Evolutionary conservation across 1,284 basidiomycete genomes (phyloP), one percentile per base, ranked within the genome.

Genomic region (Malassezia arunalokei): DNA sequence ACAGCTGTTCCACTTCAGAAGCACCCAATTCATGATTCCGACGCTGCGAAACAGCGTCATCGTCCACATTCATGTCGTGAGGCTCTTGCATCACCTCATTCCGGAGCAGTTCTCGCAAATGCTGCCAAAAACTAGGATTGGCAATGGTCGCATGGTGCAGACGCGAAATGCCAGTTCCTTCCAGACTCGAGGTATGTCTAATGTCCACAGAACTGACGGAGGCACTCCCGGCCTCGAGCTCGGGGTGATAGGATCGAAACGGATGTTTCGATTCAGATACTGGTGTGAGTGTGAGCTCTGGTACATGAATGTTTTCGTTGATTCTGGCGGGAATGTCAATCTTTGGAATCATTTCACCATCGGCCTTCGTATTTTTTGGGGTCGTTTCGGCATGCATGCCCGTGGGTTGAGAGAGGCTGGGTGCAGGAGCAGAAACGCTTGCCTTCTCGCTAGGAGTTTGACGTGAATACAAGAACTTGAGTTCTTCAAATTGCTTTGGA

Each of bases 201-300:
- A 56, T 33, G 24, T 37, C 12, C 11, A 15, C 9, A 11, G 39
- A 17, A 6, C 39, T 6, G 2, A 15, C 9, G 9, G n/a, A 17
- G 9, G 39, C 8, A 24, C n/a, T 15, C 43, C 15, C 57, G 51
- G 35, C 45, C 33, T 35, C 33, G 15, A 15, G 11, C 2, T 35
- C 11, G 15, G 33, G 33, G 15, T 11, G 15, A 15, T 12, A 35
- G 3, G 33, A 15, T 15, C 33, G 11, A 5, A 35, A 35, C 11
- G 11, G 33, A 12, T 11, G 15, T 39, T 24, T 40, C 24, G 32
- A 15, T 8, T 62, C 62, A 29, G 58, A 55, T 38, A 71, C 69
- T 5, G 69, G 68, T 6, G 69, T 72, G 17, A 72, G 60, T 6
- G 64, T 66, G 2, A 72, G 59, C 44, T 72, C 69, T 1, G 69